phyloP scores from a whole-genome alignment of 257 asterid species.

The Solanum ossicruentum region DNA sequence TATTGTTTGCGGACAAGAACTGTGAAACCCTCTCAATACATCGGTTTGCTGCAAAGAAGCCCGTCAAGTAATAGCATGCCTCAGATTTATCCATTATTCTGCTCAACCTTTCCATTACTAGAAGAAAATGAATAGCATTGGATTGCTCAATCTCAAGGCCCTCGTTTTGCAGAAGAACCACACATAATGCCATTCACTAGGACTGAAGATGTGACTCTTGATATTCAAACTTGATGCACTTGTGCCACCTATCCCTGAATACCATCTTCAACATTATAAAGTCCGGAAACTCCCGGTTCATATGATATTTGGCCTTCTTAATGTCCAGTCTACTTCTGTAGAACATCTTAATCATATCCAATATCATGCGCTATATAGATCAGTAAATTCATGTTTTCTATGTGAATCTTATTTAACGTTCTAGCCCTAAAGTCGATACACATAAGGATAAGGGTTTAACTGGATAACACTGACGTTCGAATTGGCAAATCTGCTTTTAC shows the following conservation, averaged over 20 bases:
- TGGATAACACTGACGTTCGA: background rate
- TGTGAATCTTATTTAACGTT: background rate
- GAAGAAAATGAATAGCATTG: background rate
- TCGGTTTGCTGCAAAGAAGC: background rate
- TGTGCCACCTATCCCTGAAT: background rate
- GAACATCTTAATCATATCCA: background rate
- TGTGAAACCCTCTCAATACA: background rate
- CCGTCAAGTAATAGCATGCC: background rate
- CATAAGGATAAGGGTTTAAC: background rate
- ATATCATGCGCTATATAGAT: background rate
- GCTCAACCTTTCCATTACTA: background rate
- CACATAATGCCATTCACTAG: background rate
- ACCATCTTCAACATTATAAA: background rate
- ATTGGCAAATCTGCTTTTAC: background rate
- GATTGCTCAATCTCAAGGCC: background rate
- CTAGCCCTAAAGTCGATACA: background rate
- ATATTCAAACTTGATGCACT: background rate
- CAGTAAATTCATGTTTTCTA: background rate
- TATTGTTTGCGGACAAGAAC: background rate
- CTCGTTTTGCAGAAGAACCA: background rate
- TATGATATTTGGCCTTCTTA: background rate
- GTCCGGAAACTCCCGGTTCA: background rate
- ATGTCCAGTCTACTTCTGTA: background rate
- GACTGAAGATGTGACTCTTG: background rate
- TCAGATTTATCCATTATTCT: background rate